Evolutionary conservation across 192 early-diverging fungal genomes (phyloP), one percentile per base, ranked within the genome.

Genomic region (Chytriomyces hyalinus): DNA sequence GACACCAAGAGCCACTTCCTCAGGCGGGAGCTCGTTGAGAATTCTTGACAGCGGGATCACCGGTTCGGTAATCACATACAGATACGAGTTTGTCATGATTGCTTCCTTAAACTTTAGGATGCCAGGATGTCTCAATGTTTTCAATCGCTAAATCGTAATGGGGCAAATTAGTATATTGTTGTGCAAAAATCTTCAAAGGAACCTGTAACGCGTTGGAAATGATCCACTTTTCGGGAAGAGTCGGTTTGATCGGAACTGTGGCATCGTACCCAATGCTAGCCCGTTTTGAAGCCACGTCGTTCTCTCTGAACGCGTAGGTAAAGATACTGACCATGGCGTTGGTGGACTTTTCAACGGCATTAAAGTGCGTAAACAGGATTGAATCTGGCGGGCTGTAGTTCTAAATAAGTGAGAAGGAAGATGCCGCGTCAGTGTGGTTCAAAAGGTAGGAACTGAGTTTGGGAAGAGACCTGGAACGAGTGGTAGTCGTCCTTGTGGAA

Each of bases 111-210:
- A 81, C 48, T 77, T 78, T 28, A 81, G 26, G 20, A 84, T 77
- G 10, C 83, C 83, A 10, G 83, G 83, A 62, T 84, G 83, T 3
- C 83, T 49, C 13, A 84, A 67, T 6, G 83, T 81, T 61, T 70
- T 68, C 24, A 80, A 46, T 1, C 78, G 45, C 72, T 75, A 46
- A 63, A 47, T 50, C 47, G 44, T 48, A 10, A 45, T 49, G 4
- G 70, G 68, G 17, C 4, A 17, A 70, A 76, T 50, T 1, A 17
- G 6, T 43, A 49, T 8, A 26, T 69, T 69, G 4, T 9, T n/a
- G 28, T 57, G 51, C 10, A 57, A 57, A 57, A 57, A 20, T 2
- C 13, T 57, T 57, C 13, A n/a, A 2, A 57, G 53, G 53, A 57
- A 76, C 74, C 74, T 76, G 74, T 43, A 76, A 26, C 64, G 74